A percentile compares a stretch with the other conserved stretches of the same genome.
Evolutionary conservation across 2,329 filamentous ascomycete species (phyloP).

Genomic region (Catunica adiposa): DNA sequence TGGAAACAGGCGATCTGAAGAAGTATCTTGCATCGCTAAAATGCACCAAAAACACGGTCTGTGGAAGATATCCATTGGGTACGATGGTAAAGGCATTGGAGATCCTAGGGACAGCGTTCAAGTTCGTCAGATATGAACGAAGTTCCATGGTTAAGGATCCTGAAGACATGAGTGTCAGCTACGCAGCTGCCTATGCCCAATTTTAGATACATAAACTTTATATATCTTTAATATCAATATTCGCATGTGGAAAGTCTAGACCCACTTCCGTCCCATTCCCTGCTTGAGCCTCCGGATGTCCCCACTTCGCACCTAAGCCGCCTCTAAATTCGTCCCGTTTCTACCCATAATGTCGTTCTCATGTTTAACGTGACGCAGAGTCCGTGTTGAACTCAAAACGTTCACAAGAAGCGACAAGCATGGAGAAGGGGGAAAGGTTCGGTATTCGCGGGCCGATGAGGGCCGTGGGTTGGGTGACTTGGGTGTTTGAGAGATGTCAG

Average conservation of each 20-base stretch:
- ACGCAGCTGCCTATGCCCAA: conserved; percentile 72
- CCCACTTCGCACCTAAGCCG: no score
- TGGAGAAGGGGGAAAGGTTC: no score
- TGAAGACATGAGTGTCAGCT: conserved; percentile 77
- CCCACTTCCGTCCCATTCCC: neutral
- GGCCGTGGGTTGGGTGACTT: neutral
- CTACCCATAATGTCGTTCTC: no score
- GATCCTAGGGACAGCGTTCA: conserved; percentile 43
- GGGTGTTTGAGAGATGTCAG: neutral
- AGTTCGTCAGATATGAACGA: conserved; percentile 72
- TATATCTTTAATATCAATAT: neutral
- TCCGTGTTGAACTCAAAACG: no score
- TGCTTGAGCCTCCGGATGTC: no score
- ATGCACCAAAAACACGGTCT: conserved; percentile 77
- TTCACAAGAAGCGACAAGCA: no score
- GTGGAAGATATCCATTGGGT: conserved; percentile 86
- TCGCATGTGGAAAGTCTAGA: neutral
- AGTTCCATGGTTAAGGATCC: conserved; percentile 57
- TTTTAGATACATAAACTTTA: neutral
- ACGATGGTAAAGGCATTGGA: conserved; percentile 82
- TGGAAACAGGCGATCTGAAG: conserved; percentile 58
- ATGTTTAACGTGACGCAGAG: no score
- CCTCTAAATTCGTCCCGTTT: no score
- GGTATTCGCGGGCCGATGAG: neutral
- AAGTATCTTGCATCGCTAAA: conserved; percentile 52